Evolutionary conservation across 108 stramenopile species (phyloP), one percentile per base, ranked within the genome.

Genomic region (Pseudonitzschia multiseries): DNA sequence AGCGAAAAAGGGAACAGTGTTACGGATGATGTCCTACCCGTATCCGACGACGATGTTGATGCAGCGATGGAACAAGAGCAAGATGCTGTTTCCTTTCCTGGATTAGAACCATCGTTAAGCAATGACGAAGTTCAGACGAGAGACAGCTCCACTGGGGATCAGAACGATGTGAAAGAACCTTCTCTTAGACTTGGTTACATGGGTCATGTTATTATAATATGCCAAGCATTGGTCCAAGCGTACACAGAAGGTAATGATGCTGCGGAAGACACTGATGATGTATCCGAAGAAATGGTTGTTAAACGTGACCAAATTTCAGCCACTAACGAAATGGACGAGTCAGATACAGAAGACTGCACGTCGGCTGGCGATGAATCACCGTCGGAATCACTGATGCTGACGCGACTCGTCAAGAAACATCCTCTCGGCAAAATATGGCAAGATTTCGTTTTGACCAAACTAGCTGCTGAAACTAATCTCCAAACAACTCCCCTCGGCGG

Each of bases 201-300:
- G 95, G 96, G 97, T 14, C 97, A 97, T 71, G 93, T 97, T 26
- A 94, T 97, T n/a, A 96, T 97, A 28, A 89, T 96, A 31, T 93
- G 92, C 67, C 96, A 96, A 81, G 94, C 97, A 12, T 65, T 97
- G 29, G 93, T 93, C 13, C 91, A 95, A 68, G 95, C 93, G 14
- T 91, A 89, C 71, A 82, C 83, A 4, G 72, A 57, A 21, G 75
- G 64, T n/a, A 69, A 42, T n/a, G 50, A 51, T 51, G 10, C 50
- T 8, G 20, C 50, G 22, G 26, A 22, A 32, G 70, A 22, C 20
- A 51, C 14, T 1, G 42, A 21, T 13, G 43, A 46, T 3, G 68
- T 10, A 59, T 22, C 67, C 56, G 15, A 68, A 66, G 42, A 24
- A 61, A 27, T 57, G 59, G 24, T 66, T 57, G 24, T 54, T 31